Conservation (phyloP, 1,284 basidiomycete genomes). For the Pholiota adiposa region DNA sequence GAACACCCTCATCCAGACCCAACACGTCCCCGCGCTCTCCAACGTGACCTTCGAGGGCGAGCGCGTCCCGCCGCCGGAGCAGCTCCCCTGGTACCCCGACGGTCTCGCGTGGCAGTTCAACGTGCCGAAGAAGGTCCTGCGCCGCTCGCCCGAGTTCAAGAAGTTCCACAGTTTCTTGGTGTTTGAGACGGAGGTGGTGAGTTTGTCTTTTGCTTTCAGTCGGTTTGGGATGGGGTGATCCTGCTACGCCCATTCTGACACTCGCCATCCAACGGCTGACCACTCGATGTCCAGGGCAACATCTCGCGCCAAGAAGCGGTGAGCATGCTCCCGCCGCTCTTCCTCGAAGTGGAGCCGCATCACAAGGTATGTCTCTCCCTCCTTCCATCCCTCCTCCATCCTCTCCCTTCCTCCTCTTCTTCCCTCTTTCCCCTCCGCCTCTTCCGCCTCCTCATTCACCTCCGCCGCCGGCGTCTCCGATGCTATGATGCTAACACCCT, state of each 20-base stretch:
- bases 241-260: too few relatives aligned
- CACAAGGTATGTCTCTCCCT: constrained; percentile 65
- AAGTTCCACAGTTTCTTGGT: constrained; percentile 97
- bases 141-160: constrained; percentile 94
- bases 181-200: constrained; percentile 95
- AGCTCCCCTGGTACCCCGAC: constrained; percentile 92
- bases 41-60: constrained; percentile 83
- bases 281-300: constrained; percentile 86
- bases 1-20: constrained; percentile 73
- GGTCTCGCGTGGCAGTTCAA: constrained; percentile 96
- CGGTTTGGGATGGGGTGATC: too few relatives aligned
- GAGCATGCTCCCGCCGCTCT: constrained; percentile 96
- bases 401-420: too few relatives aligned
- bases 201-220: too few relatives aligned
- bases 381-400: background rate
- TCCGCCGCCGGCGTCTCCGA: too few relatives aligned
- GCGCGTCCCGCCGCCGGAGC: constrained; percentile 76
- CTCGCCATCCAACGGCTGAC: too few relatives aligned
- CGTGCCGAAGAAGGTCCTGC: constrained; percentile 87
- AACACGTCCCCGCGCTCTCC: constrained; percentile 81
- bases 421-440: too few relatives aligned
- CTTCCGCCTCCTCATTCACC: too few relatives aligned
- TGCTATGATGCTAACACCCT: too few relatives aligned
- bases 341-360: constrained; percentile 93
- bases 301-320: constrained; percentile 97